Conservation (phyloP, 768 basidiomycete genomes). For the Cystofilobasidium ferigula region DNA sequence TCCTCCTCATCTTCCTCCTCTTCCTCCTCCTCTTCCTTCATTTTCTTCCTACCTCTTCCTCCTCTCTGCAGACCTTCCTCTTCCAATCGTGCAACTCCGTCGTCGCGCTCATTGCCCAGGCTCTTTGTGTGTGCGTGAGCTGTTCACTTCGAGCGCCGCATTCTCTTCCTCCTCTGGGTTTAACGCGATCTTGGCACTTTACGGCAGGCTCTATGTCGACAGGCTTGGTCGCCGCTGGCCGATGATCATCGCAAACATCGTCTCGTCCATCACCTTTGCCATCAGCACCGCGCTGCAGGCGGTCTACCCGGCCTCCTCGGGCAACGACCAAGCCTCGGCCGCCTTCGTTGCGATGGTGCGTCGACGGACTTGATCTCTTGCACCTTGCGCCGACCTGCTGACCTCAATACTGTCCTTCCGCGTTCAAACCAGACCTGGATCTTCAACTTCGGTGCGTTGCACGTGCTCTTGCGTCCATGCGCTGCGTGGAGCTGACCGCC, state of each 20-base stretch:
- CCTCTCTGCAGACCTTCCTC: constrained; percentile 3
- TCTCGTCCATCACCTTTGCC: constrained; percentile 43
- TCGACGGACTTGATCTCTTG: too few species aligned
- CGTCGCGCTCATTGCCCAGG: constrained; percentile 48
- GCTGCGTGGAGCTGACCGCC: too few species aligned
- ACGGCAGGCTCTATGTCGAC: constrained; percentile 40
- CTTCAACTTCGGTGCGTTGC: constrained; percentile 47
- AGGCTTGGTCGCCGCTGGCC: constrained; percentile 41
- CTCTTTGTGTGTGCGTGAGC: constrained; percentile 38
- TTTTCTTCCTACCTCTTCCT: too few species aligned
- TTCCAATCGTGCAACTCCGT: constrained; percentile 47
- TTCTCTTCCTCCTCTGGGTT: too few species aligned
- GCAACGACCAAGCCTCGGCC: not conserved
- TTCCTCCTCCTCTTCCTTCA: constrained; percentile 45
- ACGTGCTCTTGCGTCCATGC: too few species aligned
- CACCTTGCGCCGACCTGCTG: too few species aligned
- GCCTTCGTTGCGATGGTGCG: constrained; percentile 30
- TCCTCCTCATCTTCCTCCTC: too few species aligned
- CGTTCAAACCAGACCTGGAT: too few species aligned
- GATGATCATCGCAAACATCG: constrained; percentile 43
- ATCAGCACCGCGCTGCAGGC: constrained; percentile 40
- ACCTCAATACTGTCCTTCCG: too few species aligned
- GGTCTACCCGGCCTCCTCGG: not conserved
- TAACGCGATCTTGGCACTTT: not conserved
- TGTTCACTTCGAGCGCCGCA: not conserved